A percentile compares a stretch with the other conserved stretches of the same genome.
phyloP scores from a whole-genome alignment of 495 filamentous ascomycete species.

The Aspergillus panamensis region DNA sequence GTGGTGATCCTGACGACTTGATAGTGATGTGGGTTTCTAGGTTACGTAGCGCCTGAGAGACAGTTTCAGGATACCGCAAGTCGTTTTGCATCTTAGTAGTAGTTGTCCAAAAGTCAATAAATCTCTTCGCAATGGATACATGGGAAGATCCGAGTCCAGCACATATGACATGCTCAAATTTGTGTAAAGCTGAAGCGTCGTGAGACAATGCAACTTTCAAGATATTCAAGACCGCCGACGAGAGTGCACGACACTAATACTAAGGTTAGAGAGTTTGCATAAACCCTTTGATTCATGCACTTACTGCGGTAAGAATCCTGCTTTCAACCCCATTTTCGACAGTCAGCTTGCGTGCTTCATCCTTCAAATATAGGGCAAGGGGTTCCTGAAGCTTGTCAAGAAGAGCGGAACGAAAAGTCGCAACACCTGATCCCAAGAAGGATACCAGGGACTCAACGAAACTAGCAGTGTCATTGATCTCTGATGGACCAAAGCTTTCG shows the following conservation, averaged over 20 bases:
- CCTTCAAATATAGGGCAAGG: slow-evolving; percentile 34
- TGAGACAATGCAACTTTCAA: slow-evolving; percentile 33
- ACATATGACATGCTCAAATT: slow-evolving; percentile 51
- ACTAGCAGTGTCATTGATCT: slow-evolving; percentile 25
- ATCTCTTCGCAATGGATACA: slow-evolving; percentile 47
- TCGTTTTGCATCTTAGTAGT: slow-evolving; percentile 49
- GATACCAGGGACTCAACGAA: slow-evolving; percentile 43
- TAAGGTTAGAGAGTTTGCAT: slow-evolving; percentile 20
- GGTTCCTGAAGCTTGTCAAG: slow-evolving; percentile 34
- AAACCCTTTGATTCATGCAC: slow-evolving; percentile 16
- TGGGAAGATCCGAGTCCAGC: slow-evolving; percentile 56
- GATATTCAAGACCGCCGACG: slow-evolving; percentile 34
- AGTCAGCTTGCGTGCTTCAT: slow-evolving; percentile 29
- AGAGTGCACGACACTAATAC: slow-evolving; percentile 36
- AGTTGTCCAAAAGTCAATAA: slow-evolving; percentile 57
- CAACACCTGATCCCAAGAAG: slow-evolving; percentile 34
- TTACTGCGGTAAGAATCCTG: slow-evolving; percentile 39
- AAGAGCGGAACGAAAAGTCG: slow-evolving; percentile 29
- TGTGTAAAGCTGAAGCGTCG: slow-evolving; percentile 41
- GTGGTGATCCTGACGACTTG: slow-evolving; percentile 20
- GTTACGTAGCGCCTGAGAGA: slow-evolving; percentile 47
- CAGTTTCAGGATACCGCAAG: slow-evolving; percentile 43
- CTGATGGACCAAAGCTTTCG: slow-evolving; percentile 23
- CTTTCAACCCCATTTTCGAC: slow-evolving; percentile 32
- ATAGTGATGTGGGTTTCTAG: slow-evolving; percentile 49